These are phyloP conservation scores for Rubia tinctorum DNA, from an alignment of 305 asterid species.

Conservation along the genomic window DNA sequence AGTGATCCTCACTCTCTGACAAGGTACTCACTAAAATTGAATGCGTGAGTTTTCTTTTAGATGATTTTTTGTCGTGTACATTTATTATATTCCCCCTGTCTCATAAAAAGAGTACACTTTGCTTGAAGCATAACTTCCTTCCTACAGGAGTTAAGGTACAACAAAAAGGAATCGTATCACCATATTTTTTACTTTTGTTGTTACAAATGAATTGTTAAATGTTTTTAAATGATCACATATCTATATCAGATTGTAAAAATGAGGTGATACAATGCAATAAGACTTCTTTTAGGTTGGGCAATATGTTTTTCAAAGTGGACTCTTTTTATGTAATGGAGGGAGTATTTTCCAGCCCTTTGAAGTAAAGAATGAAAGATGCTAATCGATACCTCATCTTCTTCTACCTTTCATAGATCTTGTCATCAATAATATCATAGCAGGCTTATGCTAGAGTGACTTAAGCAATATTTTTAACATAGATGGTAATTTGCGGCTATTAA, in stretches of 20 bases:
- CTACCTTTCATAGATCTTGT: not conserved
- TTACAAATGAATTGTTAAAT: not conserved
- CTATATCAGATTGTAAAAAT: not conserved
- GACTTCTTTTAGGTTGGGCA: not conserved
- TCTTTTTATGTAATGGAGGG: not conserved
- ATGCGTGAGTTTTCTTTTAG: not conserved
- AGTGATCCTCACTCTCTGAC: not conserved
- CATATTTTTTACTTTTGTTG: not conserved
- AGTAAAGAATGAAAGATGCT: not conserved
- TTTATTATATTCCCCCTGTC: too few species aligned
- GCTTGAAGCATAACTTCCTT: not conserved
- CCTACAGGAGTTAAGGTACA: not conserved
- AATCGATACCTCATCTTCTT: not conserved
- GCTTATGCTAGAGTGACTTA: not conserved
- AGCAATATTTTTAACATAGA: not conserved
- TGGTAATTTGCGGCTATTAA: not conserved
- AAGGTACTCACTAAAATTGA: not conserved
- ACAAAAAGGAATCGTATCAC: not conserved
- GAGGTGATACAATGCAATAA: not conserved
- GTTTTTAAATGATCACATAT: not conserved
- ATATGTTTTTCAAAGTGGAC: not conserved
- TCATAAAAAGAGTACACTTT: not conserved
- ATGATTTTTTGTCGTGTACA: not conserved
- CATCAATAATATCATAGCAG: not conserved
- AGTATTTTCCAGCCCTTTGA: not conserved